These are phyloP conservation scores for Lactarius hengduanensis DNA, from an alignment of 768 basidiomycete species.

Conservation along the genomic window DNA sequence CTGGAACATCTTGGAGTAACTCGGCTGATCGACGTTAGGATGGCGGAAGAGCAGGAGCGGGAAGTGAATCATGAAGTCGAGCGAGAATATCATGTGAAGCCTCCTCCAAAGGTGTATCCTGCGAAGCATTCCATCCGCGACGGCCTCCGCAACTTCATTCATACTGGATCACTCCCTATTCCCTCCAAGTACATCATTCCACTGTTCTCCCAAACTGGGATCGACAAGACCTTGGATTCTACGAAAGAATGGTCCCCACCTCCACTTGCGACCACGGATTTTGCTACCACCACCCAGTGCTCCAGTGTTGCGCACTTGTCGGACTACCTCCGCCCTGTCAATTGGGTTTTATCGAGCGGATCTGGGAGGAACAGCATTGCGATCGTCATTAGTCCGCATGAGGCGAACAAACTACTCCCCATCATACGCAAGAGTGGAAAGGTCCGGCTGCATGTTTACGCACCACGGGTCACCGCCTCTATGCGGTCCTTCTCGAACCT, in stretches of 20 bases:
- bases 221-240: background rate
- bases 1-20: background rate
- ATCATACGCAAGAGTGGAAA: constrained; percentile 11
- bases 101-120: background rate
- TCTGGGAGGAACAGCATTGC: background rate
- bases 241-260: background rate
- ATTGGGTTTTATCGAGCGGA: constrained; percentile 9
- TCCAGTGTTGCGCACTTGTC: background rate
- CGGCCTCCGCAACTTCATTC: background rate
- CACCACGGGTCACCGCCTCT: constrained; percentile 10
- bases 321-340: constrained; percentile 23
- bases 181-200: background rate
- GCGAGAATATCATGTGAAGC: background rate
- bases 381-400: constrained; percentile 3
- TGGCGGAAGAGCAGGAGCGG: constrained; percentile 9
- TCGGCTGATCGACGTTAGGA: background rate
- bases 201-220: background rate
- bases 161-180: background rate
- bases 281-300: background rate
- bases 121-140: background rate
- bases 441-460: constrained; percentile 20
- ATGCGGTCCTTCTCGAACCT: constrained; percentile 22
- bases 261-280: background rate
- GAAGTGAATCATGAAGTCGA: background rate
- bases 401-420: constrained; percentile 19